phyloP scores from a whole-genome alignment of 2,329 filamentous ascomycete genomes.

The Aschersonia sp. region DNA sequence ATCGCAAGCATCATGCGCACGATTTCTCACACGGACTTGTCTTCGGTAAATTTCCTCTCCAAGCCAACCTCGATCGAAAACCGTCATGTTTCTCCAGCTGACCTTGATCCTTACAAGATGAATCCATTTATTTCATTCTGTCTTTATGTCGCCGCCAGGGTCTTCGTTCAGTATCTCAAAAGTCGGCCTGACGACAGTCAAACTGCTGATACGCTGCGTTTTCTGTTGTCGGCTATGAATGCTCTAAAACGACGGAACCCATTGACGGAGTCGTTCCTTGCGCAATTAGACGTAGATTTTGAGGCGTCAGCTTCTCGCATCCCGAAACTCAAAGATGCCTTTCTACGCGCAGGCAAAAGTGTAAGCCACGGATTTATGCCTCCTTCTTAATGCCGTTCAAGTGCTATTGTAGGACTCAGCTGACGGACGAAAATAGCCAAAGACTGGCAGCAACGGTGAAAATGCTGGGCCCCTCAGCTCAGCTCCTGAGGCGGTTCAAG shows the following conservation, averaged over 20 bases:
- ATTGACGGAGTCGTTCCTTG: conserved; percentile 84
- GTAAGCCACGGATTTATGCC: conserved; percentile 21
- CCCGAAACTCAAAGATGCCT: conserved; percentile 39
- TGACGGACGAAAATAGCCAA: conserved; percentile 1
- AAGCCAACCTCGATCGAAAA: neutral
- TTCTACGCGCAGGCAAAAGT: conserved; percentile 36
- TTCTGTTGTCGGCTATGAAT: conserved; percentile 81
- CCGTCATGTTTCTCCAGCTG: neutral
- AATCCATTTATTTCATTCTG: conserved; percentile 94
- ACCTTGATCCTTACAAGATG: conserved; percentile 41
- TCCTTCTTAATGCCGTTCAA: neutral
- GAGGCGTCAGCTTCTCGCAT: conserved; percentile 55
- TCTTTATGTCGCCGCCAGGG: conserved; percentile 85
- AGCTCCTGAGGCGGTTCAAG: conserved; percentile 20
- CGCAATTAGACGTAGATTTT: conserved; percentile 84
- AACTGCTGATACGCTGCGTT: conserved; percentile 70
- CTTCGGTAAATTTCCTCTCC: conserved; percentile 43
- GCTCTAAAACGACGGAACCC: conserved; percentile 79
- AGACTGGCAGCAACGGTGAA: conserved; percentile 1
- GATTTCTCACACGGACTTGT: conserved; percentile 80
- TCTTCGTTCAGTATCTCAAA: conserved; percentile 95
- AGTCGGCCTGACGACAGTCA: conserved; percentile 75
- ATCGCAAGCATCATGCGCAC: conserved; percentile 92
- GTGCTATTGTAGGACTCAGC: neutral
- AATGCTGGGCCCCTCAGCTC: conserved; percentile 14